Conservation (phyloP, 805 yeast species). For the Lipomyces yamanashiensis region DNA sequence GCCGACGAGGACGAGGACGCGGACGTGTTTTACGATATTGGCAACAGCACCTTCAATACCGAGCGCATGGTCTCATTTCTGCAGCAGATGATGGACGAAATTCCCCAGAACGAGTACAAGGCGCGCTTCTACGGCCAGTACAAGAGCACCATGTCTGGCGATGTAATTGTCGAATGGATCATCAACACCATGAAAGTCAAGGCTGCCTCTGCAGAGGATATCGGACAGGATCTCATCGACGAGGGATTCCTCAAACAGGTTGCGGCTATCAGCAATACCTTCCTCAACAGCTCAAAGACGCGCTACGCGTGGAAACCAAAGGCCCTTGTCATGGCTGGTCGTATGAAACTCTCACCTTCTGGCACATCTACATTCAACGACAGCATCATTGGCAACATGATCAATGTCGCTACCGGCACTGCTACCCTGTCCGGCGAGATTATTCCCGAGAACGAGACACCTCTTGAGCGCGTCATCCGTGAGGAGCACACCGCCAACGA, state of each 20-base stretch:
- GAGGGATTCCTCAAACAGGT: conserved; percentile 31
- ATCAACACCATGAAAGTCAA: conserved; percentile 52
- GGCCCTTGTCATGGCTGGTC: conserved; percentile 58
- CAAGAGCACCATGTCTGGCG: conserved; percentile 64
- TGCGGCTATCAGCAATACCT: conserved; percentile 44
- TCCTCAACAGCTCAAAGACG: conserved; percentile 75
- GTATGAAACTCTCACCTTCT: conserved; percentile 29
- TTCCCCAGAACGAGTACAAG: conserved; percentile 60
- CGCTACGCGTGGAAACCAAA: conserved; percentile 80
- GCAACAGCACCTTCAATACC: conserved; percentile 44
- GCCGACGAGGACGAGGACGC: conserved; percentile 28
- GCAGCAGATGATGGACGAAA: conserved; percentile 50
- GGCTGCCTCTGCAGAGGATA: conserved; percentile 64
- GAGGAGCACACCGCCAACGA: conserved; percentile 65
- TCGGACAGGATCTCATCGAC: conserved; percentile 73
- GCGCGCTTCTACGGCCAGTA: conserved; percentile 71
- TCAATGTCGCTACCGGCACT: conserved; percentile 37
- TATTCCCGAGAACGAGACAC: conserved; percentile 53
- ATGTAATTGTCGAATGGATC: conserved; percentile 64
- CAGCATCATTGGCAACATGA: conserved; percentile 31
- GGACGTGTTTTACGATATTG: conserved; percentile 35
- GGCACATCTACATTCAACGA: neutral
- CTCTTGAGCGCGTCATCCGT: conserved; percentile 55
- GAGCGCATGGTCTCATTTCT: conserved; percentile 53
- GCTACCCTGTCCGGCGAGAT: conserved; percentile 1